Base-by-base conservation (phyloP, 495 filamentous ascomycete species). In the Glarea lozoyensis region DNA sequence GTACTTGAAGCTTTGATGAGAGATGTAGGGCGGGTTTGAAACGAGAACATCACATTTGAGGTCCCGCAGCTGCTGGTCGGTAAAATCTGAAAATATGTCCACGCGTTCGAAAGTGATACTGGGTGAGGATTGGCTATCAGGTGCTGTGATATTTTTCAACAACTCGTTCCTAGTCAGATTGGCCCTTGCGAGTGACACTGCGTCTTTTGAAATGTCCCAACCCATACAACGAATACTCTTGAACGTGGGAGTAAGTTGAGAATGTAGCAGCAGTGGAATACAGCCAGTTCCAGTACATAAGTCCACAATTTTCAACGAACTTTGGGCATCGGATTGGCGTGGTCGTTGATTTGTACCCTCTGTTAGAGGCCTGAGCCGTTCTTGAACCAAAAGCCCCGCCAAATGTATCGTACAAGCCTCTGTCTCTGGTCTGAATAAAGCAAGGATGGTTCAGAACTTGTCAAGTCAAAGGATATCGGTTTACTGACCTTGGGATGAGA, bases 11-110 rank as follows among this genome's bases (percentile, higher is more conserved):
- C 67, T 65, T 0, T 39, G 13, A 0, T 58, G 56, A 10, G 88
- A 90, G 36, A 98, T 82, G 60, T 98, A 97, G 0, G 92, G 92
- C 10, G 92, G 92, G 60, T 98, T 98, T 3, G 82, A 78, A 23
- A 88, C 75, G 0, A 98, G 57, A n/a, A 98, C 55, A 49, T 94
- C 84, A 43, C 72, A 77, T 18, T 37, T 12, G 33, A 33, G 18
- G 52, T 39, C 4, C 29, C 35, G 3, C 33, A 20, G 6, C 23
- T 38, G 4, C 60, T 13, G 17, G 7, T 20, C 7, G 37, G 18
- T 10, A 11, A 95, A 94, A 3, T 80, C 75, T 24, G 85, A 72
- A 0, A 98, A 57, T 12, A 98, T 54, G 48, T 94, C 83, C 43
- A 37, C 35, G 7, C 17, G 2, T 4, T 21, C 13, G 25, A 50